These are phyloP conservation scores for Bondarzewia mesenterica DNA, from an alignment of 1,284 basidiomycete genomes.

Conservation along the genomic window DNA sequence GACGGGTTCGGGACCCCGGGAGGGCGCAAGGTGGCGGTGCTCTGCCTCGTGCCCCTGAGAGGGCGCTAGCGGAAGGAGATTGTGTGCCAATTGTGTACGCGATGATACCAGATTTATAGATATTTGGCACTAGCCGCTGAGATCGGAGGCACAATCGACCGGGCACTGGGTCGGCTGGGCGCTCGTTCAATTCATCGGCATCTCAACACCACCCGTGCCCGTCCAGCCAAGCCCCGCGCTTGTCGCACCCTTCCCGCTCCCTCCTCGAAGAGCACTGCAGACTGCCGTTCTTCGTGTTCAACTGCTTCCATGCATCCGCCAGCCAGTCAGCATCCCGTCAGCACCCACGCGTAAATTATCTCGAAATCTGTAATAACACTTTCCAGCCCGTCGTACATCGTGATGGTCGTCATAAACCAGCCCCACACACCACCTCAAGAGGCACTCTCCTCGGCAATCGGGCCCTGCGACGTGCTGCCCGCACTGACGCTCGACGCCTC, in stretches of 20 bases:
- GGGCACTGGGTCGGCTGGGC: too few species aligned
- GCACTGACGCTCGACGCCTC: constrained; percentile 13
- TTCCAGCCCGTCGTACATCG: too few species aligned
- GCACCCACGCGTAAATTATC: background rate
- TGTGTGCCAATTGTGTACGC: too few species aligned
- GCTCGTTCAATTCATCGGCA: constrained; percentile 2
- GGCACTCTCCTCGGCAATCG: constrained; percentile 13
- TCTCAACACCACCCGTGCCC: constrained; percentile 2
- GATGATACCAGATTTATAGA: constrained; percentile 5
- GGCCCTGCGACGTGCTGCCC: constrained; percentile 8
- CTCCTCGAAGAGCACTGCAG: constrained; percentile 3
- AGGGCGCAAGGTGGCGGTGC: constrained; percentile 1
- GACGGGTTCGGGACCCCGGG: background rate
- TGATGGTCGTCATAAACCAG: too few species aligned
- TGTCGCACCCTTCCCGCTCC: constrained; percentile 11
- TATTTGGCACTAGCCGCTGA: constrained; percentile 23
- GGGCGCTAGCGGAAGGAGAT: too few species aligned
- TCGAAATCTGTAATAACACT: too few species aligned
- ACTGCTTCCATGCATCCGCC: background rate
- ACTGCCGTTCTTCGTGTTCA: background rate
- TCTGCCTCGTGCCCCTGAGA: constrained; percentile 6
- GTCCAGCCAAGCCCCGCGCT: constrained; percentile 9
- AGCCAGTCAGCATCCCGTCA: background rate
- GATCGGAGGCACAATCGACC: constrained; percentile 21
- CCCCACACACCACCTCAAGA: background rate